These are phyloP conservation scores for Mucor racemosus DNA, from an alignment of 371 early-diverging fungal genomes.

Conservation along the genomic window DNA sequence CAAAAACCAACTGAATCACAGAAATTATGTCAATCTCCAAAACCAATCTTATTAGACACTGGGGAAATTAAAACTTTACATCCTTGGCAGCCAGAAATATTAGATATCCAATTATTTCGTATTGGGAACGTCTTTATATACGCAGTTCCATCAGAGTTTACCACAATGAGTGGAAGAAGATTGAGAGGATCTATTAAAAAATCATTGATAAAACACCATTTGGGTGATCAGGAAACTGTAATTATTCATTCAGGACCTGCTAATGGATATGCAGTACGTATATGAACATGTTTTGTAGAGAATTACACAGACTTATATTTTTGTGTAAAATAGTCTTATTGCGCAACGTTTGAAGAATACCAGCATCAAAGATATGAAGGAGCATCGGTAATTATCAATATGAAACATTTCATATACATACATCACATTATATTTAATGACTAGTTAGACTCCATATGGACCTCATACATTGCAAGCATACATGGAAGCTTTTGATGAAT, in stretches of 20 bases:
- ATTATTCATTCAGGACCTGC: slow-evolving; percentile 63
- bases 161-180: slow-evolving; percentile 70
- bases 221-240: slow-evolving; percentile 49
- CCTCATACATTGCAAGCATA: slow-evolving; percentile 65
- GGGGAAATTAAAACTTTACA: slow-evolving; percentile 58
- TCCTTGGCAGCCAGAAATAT: slow-evolving; percentile 60
- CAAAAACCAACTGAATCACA: slow-evolving; percentile 45
- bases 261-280: slow-evolving; percentile 50
- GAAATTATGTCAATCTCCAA: slow-evolving; percentile 61
- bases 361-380: slow-evolving; percentile 73
- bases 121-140: slow-evolving; percentile 60
- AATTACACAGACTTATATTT: background rate
- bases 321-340: slow-evolving; percentile 50
- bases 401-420: background rate
- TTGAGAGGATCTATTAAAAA: slow-evolving; percentile 46
- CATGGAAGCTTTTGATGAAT: slow-evolving; percentile 52
- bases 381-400: slow-evolving; percentile 42
- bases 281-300: background rate
- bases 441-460: slow-evolving; percentile 61
- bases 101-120: slow-evolving; percentile 60
- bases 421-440: background rate
- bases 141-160: slow-evolving; percentile 65
- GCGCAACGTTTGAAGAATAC: slow-evolving; percentile 70
- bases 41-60: slow-evolving; percentile 64
- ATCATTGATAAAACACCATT: slow-evolving; percentile 39